Conservation (phyloP, 2,329 filamentous ascomycete species). For the Keithomyces neogunnii region DNA sequence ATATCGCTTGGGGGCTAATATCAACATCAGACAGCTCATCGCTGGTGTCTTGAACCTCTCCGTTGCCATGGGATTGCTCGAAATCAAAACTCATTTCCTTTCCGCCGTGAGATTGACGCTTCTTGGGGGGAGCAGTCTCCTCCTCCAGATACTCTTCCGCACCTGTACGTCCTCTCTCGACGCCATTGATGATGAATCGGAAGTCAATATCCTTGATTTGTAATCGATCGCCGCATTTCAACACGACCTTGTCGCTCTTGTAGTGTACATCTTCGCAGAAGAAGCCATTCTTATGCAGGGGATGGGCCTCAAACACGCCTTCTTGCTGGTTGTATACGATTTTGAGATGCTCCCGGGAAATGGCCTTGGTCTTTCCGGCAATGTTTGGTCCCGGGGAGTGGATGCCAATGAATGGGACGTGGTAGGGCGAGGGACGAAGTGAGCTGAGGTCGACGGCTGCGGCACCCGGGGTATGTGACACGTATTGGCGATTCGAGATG, state of each 20-base stretch:
- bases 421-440: conserved; percentile 51
- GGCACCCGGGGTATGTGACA: conserved; percentile 51
- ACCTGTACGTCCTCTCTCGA: conserved; percentile 47
- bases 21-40: conserved; percentile 40
- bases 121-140: conserved; percentile 32
- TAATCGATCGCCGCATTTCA: conserved; percentile 58
- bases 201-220: conserved; percentile 66
- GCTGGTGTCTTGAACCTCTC: conserved; percentile 47
- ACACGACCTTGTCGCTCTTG: conserved; percentile 43
- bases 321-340: conserved; percentile 60
- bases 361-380: conserved; percentile 57
- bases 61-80: conserved; percentile 51
- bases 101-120: conserved; percentile 45
- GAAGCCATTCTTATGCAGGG: conserved; percentile 57
- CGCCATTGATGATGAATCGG: conserved; percentile 58
- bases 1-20: conserved; percentile 31
- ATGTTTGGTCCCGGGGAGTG: conserved; percentile 59
- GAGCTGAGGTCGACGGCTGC: conserved; percentile 51
- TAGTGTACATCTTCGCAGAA: conserved; percentile 56
- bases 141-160: conserved; percentile 48
- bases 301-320: conserved; percentile 56
- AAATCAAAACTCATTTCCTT: conserved; percentile 71
- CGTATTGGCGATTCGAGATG: conserved; percentile 50
- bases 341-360: conserved; percentile 65
- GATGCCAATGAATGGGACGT: conserved; percentile 61